These are phyloP conservation scores for Termitomyces sp. DNA, from an alignment of 768 basidiomycete genomes.

Conservation along the genomic window DNA sequence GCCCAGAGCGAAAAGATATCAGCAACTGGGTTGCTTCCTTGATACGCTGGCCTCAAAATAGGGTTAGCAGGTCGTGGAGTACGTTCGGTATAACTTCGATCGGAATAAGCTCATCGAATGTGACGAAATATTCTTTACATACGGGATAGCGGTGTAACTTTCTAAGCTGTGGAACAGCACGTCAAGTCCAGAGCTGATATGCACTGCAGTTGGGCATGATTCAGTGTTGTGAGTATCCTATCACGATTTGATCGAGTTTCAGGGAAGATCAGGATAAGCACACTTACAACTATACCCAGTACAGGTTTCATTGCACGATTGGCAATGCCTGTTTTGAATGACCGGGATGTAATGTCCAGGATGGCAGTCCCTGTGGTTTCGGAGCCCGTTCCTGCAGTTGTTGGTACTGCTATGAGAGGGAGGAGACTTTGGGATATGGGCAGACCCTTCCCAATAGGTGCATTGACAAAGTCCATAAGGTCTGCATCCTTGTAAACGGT, in stretches of 20 bases:
- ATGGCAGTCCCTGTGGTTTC: slow-evolving; percentile 97
- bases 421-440: slow-evolving; percentile 73
- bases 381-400: slow-evolving; percentile 83
- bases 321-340: slow-evolving; percentile 97
- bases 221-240: slow-evolving; percentile 89
- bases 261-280: background rate
- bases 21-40: slow-evolving; percentile 91
- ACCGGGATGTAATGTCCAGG: slow-evolving; percentile 85
- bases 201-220: slow-evolving; percentile 86
- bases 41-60: slow-evolving; percentile 87
- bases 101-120: background rate
- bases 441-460: slow-evolving; percentile 89
- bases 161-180: slow-evolving; percentile 96
- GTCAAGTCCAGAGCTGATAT: slow-evolving; percentile 93
- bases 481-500: slow-evolving; percentile 90
- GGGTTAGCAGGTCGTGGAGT: slow-evolving; percentile 89
- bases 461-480: slow-evolving; percentile 95
- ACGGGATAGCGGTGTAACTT: slow-evolving; percentile 93
- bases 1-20: slow-evolving; percentile 98
- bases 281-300: slow-evolving; percentile 70
- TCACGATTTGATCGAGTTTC: background rate
- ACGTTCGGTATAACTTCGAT: slow-evolving; percentile 81
- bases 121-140: slow-evolving; percentile 32
- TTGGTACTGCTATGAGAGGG: slow-evolving; percentile 83
- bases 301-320: slow-evolving; percentile 88